These are phyloP conservation scores for Neonectria magnoliae DNA, from an alignment of 2,329 filamentous ascomycete species.

Conservation along the genomic window DNA sequence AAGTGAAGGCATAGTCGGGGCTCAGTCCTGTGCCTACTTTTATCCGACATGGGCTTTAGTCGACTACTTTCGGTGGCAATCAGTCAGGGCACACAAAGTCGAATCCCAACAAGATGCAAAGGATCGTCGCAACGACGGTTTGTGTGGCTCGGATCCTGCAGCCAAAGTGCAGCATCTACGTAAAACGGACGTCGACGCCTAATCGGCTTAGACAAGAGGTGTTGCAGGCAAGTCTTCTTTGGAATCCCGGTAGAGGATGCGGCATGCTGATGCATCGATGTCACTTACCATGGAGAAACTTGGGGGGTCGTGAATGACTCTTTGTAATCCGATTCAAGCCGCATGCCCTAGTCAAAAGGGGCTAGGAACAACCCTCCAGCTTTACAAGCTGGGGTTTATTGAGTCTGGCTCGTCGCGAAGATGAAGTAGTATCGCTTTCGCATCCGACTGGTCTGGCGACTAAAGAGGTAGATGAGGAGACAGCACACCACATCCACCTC, in stretches of 20 bases:
- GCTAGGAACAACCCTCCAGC: not conserved
- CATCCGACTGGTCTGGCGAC: not conserved
- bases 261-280: not conserved
- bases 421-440: constrained; percentile 3
- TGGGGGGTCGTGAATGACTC: not conserved
- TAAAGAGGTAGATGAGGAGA: not conserved
- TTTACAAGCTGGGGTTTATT: not conserved
- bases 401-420: not conserved
- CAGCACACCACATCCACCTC: not conserved
- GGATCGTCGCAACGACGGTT: constrained; percentile 1
- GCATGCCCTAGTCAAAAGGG: not conserved
- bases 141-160: not conserved
- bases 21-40: not conserved
- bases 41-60: not conserved
- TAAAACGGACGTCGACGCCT: not conserved
- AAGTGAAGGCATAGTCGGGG: not conserved
- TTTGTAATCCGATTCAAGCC: not conserved
- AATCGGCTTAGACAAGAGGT: not conserved
- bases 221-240: constrained; percentile 6
- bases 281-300: not conserved
- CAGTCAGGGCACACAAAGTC: not conserved
- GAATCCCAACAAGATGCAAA: constrained; percentile 5
- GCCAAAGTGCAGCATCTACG: not conserved
- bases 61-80: not conserved
- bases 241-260: not conserved